These are phyloP conservation scores for Dictyostelium firmibasis DNA, from an alignment of 78 protist genomes.

Conservation along the genomic window DNA sequence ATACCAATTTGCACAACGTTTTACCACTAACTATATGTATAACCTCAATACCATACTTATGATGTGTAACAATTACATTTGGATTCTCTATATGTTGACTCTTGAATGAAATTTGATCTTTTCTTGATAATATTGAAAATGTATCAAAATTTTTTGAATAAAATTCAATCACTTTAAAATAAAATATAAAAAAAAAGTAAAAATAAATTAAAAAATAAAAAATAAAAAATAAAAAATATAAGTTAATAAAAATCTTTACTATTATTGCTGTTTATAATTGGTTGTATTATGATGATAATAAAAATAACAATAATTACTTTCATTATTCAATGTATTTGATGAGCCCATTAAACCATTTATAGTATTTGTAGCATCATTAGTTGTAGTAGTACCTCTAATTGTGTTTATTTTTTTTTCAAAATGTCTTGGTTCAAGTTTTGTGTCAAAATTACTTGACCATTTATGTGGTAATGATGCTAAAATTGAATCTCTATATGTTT, in stretches of 20 bases:
- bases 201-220: not conserved
- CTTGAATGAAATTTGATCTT: not conserved
- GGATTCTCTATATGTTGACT: conserved; percentile 14
- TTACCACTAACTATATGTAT: conserved; percentile 41
- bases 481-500: conserved; percentile 22
- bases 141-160: conserved; percentile 21
- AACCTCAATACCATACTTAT: conserved; percentile 43
- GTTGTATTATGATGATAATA: no score
- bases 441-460: conserved; percentile 58
- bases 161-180: not conserved
- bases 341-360: not conserved
- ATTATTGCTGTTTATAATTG: no score
- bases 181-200: not conserved
- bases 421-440: conserved; percentile 28
- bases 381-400: not conserved
- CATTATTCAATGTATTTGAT: conserved; percentile 5
- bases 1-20: conserved; percentile 36
- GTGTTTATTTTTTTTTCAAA: conserved; percentile 12
- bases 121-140: not conserved
- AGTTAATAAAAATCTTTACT: no score
- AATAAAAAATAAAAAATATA: not conserved
- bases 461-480: conserved; percentile 39
- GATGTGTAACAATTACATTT: conserved; percentile 46
- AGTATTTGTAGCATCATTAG: not conserved
- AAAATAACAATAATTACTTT: no score